Evolutionary conservation across 202 grass and related monocot genomes (phyloP), one percentile per base, ranked within the genome.

Genomic region (Digitaria exilis): DNA sequence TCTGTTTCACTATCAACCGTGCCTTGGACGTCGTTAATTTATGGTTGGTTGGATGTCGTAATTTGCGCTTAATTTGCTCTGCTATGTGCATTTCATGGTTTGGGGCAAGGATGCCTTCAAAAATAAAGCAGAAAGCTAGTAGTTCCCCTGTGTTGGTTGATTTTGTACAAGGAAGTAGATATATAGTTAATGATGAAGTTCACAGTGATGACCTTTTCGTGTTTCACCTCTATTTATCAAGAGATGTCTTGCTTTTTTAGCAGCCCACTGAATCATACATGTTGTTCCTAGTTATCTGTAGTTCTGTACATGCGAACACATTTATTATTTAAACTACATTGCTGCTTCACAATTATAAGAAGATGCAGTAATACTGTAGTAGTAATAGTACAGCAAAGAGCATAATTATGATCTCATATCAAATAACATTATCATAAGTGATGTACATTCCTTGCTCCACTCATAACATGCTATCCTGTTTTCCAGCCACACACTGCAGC

Each of bases 401-500:
- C 22, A 55, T 39, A 82, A 15, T 19, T 65, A 65, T 31, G n/a
- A 14, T 41, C 30, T 41, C 64, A 45, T n/a, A n/a, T n/a, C n/a
- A 17, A 41, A 60, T 26, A 17, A 19, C 49, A 51, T 43, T 14
- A 39, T 54, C 17, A 48, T 58, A 65, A 28, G 16, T 21, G 6
- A 50, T 81, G 26, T 65, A 46, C 19, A 17, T 80, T 66, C 65
- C 17, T 67, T 59, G 12, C 55, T 72, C 29, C 43, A 63, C 14
- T 68, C 39, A 6, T 70, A 60, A 67, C 79, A 44, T 49, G 30
- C 14, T 82, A 18, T 78, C 50, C 13, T 82, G 3, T 72, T 77
- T n/a, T 90, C 32, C 88, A 90, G 88, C 24, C 21, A 7, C 45
- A 8, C 42, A 62, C 44, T 79, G 69, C 80, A 41, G 46, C 84